phyloP scores from a whole-genome alignment of 2,329 filamentous ascomycete genomes.

The Botrytis paeoniae region DNA sequence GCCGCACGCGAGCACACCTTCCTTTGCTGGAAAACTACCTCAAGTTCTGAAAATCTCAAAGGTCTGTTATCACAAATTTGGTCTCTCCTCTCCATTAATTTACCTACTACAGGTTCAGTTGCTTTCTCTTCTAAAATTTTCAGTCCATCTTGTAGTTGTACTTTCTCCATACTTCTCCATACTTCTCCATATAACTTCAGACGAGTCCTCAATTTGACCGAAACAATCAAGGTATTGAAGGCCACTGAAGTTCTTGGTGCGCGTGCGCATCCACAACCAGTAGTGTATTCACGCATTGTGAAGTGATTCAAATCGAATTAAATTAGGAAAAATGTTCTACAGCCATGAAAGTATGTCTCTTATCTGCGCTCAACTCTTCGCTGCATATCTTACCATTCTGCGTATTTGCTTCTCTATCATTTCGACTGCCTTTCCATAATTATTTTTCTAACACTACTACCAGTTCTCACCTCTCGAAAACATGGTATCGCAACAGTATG shows the following conservation, averaged over 20 bases:
- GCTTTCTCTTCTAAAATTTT: neutral
- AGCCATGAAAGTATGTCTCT: slow-evolving; percentile 77
- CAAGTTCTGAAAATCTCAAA: neutral
- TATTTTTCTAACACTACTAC: neutral
- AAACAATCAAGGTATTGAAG: neutral
- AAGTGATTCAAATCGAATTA: neutral
- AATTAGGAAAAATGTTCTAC: slow-evolving; percentile 71
- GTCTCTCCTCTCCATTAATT: neutral
- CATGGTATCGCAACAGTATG: slow-evolving; percentile 95
- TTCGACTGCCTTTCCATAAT: neutral
- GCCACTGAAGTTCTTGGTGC: neutral
- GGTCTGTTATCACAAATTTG: neutral
- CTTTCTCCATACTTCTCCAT: neutral
- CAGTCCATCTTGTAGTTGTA: neutral
- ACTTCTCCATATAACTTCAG: neutral
- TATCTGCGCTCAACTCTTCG: neutral
- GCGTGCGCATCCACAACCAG: neutral
- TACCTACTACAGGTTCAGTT: neutral
- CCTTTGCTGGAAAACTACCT: neutral
- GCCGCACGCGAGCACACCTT: neutral
- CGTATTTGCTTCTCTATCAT: neutral
- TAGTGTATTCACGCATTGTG: neutral
- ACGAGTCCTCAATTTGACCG: neutral
- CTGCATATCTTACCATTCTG: neutral
- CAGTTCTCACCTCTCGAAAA: slow-evolving; percentile 77